Conservation (phyloP, 2,329 filamentous ascomycete genomes). For the Paraphaeosphaeria sporulosa region DNA sequence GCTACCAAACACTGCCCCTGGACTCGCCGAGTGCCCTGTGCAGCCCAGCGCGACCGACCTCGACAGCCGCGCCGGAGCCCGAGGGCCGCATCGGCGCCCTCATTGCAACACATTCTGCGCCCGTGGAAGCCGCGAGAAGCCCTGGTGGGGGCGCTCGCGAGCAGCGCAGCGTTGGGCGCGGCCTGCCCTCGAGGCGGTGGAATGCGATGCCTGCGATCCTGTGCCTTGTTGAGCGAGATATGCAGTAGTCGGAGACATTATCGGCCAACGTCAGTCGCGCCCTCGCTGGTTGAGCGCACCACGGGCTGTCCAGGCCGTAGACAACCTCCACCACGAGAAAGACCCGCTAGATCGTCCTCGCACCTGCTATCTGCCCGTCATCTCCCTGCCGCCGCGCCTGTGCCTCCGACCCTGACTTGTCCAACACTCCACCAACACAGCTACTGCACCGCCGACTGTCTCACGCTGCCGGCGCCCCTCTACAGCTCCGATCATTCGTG, state of each 20-base stretch:
- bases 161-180: neutral
- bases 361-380: neutral
- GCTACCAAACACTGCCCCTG: constrained; percentile 28
- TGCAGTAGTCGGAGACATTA: neutral
- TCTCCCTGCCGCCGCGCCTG: neutral
- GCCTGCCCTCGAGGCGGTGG: neutral
- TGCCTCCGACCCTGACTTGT: constrained; percentile 3
- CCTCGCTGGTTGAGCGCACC: constrained; percentile 5
- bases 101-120: neutral
- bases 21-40: constrained; percentile 24
- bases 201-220: neutral
- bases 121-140: neutral
- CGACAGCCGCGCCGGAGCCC: constrained; percentile 26
- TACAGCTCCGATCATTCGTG: constrained; percentile 8
- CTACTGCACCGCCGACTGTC: constrained; percentile 1
- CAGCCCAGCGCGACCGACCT: too few species aligned
- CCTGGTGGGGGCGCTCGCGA: neutral
- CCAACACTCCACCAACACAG: constrained; percentile 10
- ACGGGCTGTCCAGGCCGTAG: neutral
- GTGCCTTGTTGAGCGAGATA: constrained; percentile 3
- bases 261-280: neutral
- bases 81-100: constrained; percentile 2
- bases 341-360: neutral
- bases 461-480: constrained; percentile 3
- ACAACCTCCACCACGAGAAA: constrained; percentile 4